Conservation (phyloP, 306 rosid species). For the Sicyos edulis region DNA sequence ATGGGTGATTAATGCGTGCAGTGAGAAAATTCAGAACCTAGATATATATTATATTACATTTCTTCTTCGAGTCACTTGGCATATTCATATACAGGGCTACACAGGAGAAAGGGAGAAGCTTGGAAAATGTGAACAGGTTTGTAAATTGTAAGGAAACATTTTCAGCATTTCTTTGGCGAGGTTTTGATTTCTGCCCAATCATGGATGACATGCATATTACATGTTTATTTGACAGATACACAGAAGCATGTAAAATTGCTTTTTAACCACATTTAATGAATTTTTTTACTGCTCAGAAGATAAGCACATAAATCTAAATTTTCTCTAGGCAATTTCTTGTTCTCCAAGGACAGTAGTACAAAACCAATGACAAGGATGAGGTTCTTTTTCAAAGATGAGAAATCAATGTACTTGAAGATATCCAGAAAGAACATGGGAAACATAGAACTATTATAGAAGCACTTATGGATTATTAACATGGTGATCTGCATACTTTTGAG, state of each 20-base stretch:
- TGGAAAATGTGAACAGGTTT: slow-evolving; percentile 96
- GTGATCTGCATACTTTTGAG: slow-evolving; percentile 1
- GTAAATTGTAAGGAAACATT: slow-evolving; percentile 6
- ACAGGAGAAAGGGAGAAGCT: slow-evolving; percentile 77
- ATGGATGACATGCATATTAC: slow-evolving; percentile 12
- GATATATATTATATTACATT: slow-evolving; percentile 5
- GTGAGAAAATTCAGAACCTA: neutral
- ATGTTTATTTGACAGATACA: neutral
- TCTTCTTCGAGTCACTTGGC: slow-evolving; percentile 26
- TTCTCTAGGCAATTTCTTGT: neutral
- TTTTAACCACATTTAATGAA: neutral
- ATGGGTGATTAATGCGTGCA: neutral
- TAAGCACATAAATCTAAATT: neutral
- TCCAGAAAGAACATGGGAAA: slow-evolving; percentile 11
- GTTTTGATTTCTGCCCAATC: neutral
- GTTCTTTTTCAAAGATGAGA: neutral
- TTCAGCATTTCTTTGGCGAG: slow-evolving; percentile 15
- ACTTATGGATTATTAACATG: neutral
- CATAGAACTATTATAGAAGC: neutral
- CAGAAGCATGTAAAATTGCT: neutral
- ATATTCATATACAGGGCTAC: slow-evolving; percentile 49
- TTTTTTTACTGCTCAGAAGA: neutral
- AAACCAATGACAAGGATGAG: slow-evolving; percentile 6
- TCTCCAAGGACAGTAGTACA: neutral
- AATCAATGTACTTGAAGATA: slow-evolving; percentile 9